A percentile compares a stretch with the other conserved stretches of the same genome.
Conservation (phyloP, 176 grass and related monocot genomes). For the Oryza nivara region DNA sequence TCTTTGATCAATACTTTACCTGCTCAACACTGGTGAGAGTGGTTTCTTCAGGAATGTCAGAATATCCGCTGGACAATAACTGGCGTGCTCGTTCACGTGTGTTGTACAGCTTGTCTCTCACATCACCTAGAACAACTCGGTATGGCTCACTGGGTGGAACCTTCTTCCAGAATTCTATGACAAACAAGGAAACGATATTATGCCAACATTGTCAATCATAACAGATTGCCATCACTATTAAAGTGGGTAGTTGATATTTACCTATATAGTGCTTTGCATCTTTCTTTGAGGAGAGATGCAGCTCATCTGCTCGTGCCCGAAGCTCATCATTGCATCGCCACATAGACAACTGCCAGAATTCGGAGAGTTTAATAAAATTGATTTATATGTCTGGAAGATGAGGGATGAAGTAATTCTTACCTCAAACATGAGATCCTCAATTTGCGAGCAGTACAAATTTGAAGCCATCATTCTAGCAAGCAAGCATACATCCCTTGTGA, state of each 20-base stretch:
- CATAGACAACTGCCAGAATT: slow-evolving; percentile 67
- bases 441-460: slow-evolving; percentile 73
- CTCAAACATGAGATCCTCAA: slow-evolving; percentile 94
- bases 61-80: slow-evolving; percentile 71
- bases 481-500: slow-evolving; percentile 90
- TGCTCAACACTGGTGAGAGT: slow-evolving; percentile 64
- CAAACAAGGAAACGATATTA: not conserved
- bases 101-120: slow-evolving; percentile 80
- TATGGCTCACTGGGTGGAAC: slow-evolving; percentile 78
- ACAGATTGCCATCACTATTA: not conserved
- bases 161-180: slow-evolving; percentile 85
- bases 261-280: slow-evolving; percentile 73
- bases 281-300: slow-evolving; percentile 74
- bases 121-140: slow-evolving; percentile 70
- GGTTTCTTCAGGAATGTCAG: slow-evolving; percentile 66
- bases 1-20: slow-evolving; percentile 39
- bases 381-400: slow-evolving; percentile 2
- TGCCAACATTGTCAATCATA: slow-evolving; percentile 41
- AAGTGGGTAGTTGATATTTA: not conserved
- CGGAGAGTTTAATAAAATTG: not conserved
- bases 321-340: slow-evolving; percentile 83
- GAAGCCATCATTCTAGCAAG: slow-evolving; percentile 87
- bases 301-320: slow-evolving; percentile 60
- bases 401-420: slow-evolving; percentile 40
- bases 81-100: slow-evolving; percentile 69